Conservation (phyloP, 1,139 yeast genomes). For the Pichia sp. region DNA sequence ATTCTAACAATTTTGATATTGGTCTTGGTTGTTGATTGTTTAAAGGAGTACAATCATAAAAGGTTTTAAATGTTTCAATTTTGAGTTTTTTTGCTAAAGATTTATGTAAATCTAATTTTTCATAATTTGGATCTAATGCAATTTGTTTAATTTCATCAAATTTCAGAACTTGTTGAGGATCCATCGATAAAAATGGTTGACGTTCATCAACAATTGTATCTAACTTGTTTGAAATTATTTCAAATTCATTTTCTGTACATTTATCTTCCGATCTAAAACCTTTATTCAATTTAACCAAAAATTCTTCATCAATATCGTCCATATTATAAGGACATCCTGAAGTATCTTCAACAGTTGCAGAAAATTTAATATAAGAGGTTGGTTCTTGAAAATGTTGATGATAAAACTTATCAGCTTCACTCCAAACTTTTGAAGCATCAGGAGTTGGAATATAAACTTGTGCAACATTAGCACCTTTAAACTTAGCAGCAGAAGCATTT, state of each 20-base stretch:
- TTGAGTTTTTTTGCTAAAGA: constrained; percentile 32
- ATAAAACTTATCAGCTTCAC: constrained; percentile 69
- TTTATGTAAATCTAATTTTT: constrained; percentile 31
- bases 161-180: constrained; percentile 68
- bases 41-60: constrained; percentile 45
- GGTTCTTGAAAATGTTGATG: constrained; percentile 65
- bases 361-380: constrained; percentile 73
- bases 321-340: constrained; percentile 79
- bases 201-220: constrained; percentile 70
- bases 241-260: constrained; percentile 81
- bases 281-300: constrained; percentile 42
- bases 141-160: constrained; percentile 61
- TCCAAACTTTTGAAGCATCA: constrained; percentile 83
- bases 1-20: constrained; percentile 47
- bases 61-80: constrained; percentile 33
- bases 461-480: constrained; percentile 45
- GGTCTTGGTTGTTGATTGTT: constrained; percentile 38
- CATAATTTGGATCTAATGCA: constrained; percentile 30
- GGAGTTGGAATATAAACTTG: constrained; percentile 94
- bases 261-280: constrained; percentile 28
- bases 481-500: constrained; percentile 64
- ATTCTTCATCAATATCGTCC: constrained; percentile 84
- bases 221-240: constrained; percentile 64
- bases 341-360: constrained; percentile 94
- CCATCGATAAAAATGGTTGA: constrained; percentile 85